These are phyloP conservation scores for Protea cynaroides DNA, from an alignment of 164 flowering plant species.

Conservation along the genomic window DNA sequence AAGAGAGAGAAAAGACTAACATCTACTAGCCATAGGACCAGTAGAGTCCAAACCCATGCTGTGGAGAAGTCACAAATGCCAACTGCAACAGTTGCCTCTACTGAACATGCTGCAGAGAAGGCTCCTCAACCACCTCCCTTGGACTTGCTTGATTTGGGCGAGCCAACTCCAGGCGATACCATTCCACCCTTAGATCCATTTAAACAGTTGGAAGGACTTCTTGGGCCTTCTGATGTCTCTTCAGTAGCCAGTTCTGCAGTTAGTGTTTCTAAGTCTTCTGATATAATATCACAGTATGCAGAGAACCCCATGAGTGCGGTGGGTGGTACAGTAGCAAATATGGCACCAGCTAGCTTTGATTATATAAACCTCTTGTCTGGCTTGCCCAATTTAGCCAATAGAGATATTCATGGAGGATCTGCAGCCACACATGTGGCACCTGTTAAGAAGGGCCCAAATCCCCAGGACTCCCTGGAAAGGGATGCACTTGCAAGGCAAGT, in stretches of 20 bases:
- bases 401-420: slow-evolving; percentile 20
- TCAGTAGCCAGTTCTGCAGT: slow-evolving; percentile 17
- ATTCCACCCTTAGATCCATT: slow-evolving; percentile 63
- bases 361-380: slow-evolving; percentile 24
- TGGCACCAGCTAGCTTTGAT: slow-evolving; percentile 12
- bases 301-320: slow-evolving; percentile 30
- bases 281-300: slow-evolving; percentile 48
- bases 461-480: slow-evolving; percentile 59
- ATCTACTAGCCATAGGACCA: slow-evolving; percentile 40
- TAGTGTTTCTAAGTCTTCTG: slow-evolving; percentile 30
- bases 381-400: slow-evolving; percentile 11
- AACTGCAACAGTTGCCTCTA: slow-evolving; percentile 17
- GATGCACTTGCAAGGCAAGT: slow-evolving; percentile 90
- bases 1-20: slow-evolving; percentile 49
- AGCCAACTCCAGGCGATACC: slow-evolving; percentile 26
- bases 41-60: slow-evolving; percentile 25
- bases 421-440: slow-evolving; percentile 8
- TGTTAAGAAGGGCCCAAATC: slow-evolving; percentile 61
- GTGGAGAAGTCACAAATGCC: slow-evolving; percentile 27
- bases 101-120: slow-evolving; percentile 25
- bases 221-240: slow-evolving; percentile 34
- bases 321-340: slow-evolving; percentile 14
- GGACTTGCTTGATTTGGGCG: slow-evolving; percentile 87
- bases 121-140: slow-evolving; percentile 58
- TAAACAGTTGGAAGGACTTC: slow-evolving; percentile 82